phyloP scores from a whole-genome alignment of 2,329 filamentous ascomycete species.

The Botrytis cinerea region DNA sequence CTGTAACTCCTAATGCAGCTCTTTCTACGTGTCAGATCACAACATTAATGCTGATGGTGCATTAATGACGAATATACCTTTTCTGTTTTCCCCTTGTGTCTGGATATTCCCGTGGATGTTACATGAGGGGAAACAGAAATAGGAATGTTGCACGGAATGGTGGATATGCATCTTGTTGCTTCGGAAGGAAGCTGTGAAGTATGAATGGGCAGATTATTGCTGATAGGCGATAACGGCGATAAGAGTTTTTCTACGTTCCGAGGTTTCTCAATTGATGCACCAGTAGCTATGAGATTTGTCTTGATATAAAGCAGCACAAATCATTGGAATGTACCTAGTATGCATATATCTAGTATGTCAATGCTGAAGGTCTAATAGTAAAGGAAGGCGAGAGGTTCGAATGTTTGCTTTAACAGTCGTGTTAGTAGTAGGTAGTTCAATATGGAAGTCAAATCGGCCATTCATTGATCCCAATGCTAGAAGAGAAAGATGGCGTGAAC shows the following conservation, averaged over 20 bases:
- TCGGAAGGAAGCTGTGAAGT: background rate
- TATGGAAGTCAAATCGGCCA: background rate
- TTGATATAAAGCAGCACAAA: background rate
- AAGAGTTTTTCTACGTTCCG: background rate
- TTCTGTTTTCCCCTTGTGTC: background rate
- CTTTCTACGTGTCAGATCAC: conserved; percentile 19
- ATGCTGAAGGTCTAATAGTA: background rate
- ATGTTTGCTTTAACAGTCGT: background rate
- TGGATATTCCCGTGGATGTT: conserved; percentile 7
- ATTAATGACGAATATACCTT: background rate
- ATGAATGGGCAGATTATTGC: background rate
- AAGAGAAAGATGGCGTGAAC: background rate
- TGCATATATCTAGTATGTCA: background rate
- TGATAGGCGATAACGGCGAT: conserved; percentile 22
- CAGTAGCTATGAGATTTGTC: too few relatives aligned
- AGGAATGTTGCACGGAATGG: conserved; percentile 2
- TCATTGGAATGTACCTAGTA: background rate
- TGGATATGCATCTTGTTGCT: background rate
- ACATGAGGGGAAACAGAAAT: conserved; percentile 6
- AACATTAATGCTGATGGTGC: conserved; percentile 19
- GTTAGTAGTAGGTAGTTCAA: background rate
- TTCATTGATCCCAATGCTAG: background rate
- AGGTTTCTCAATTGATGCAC: background rate
- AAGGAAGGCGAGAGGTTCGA: background rate
- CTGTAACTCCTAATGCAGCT: conserved; percentile 16